Evolutionary conservation across 2,329 filamentous ascomycete species (phyloP), one percentile per base, ranked within the genome.

Genomic region (Orbilia blumenaviensis): DNA sequence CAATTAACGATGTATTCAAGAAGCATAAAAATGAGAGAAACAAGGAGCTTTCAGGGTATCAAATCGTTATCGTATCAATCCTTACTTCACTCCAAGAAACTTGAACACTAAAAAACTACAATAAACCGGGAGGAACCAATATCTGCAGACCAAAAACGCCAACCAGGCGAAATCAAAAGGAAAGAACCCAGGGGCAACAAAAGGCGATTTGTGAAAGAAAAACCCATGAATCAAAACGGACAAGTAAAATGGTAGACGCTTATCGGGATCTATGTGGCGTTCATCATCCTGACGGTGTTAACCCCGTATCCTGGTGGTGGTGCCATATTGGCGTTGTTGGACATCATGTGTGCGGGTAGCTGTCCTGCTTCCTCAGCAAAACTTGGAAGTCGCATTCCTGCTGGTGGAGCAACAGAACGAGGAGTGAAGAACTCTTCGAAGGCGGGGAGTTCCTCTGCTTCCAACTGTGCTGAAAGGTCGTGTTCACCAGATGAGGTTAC

Each of bases 341-440:
- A 69, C 66, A 77, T 66, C 73, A 77, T 77, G 25, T 77, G 73
- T 21, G 66, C 64, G 0, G 73, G 73, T 25, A 77, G 18, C 50
- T 77, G 73, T 14, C 64, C 66, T 12, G 38, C 44, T 21, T 63
- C 64, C 23, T 69, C 72, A n/a, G 64, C 58, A 54, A 69, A 77
- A 16, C 62, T 77, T 9, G 66, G 66, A 6, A 69, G 54, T 29
- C 63, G 69, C 42, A 14, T 18, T 36, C 29, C 10, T 21, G 64
- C 18, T 12, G 73, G 77, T 2, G 78, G 78, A 8, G 78, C 78
- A 41, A 79, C 50, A 16, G 75, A 77, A 25, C 77, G 64, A 16
- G 79, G 79, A 3, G 73, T 79, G 44, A 80, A 80, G 44, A 79
- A 80, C 42, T 80, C 79, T 14, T 77, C 73, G 25, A 77, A 77